A percentile compares a stretch with the other conserved stretches of the same genome.
These are phyloP conservation scores for Talaromyces sp. DNA, from an alignment of 2,329 filamentous ascomycete genomes.

Conservation along the genomic window DNA sequence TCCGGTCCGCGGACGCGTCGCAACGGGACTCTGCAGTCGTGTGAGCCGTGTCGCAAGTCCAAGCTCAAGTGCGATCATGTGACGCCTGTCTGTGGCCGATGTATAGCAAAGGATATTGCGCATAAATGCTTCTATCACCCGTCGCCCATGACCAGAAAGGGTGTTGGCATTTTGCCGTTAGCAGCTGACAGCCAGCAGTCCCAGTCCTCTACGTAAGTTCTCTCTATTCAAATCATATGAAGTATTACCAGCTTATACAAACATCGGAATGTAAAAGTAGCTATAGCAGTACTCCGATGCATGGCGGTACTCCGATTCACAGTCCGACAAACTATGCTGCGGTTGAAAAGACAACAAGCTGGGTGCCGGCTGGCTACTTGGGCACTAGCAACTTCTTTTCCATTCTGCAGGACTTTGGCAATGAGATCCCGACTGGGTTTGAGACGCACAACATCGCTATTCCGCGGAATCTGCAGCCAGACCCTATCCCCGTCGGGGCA, in stretches of 20 bases:
- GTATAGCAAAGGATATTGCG: slow-evolving; percentile 1
- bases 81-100: slow-evolving; percentile 20
- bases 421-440: neutral
- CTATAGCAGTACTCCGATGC: neutral
- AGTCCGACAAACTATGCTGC: neutral
- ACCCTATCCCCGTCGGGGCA: neutral
- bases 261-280: neutral
- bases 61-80: slow-evolving; percentile 31
- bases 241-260: neutral
- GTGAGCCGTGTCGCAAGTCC: slow-evolving; percentile 32
- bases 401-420: neutral
- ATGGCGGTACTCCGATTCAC: neutral
- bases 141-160: slow-evolving; percentile 1
- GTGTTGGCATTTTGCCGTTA: neutral
- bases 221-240: neutral
- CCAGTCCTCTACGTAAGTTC: neutral
- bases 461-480: neutral
- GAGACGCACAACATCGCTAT: neutral
- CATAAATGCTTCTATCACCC: slow-evolving; percentile 5
- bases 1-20: slow-evolving; percentile 14
- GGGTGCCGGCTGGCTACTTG: neutral
- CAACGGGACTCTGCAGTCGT: slow-evolving; percentile 30
- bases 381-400: neutral
- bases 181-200: neutral
- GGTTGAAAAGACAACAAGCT: neutral